Base-by-base conservation (phyloP, 768 basidiomycete species). In the Sporobolomyces roseus region DNA sequence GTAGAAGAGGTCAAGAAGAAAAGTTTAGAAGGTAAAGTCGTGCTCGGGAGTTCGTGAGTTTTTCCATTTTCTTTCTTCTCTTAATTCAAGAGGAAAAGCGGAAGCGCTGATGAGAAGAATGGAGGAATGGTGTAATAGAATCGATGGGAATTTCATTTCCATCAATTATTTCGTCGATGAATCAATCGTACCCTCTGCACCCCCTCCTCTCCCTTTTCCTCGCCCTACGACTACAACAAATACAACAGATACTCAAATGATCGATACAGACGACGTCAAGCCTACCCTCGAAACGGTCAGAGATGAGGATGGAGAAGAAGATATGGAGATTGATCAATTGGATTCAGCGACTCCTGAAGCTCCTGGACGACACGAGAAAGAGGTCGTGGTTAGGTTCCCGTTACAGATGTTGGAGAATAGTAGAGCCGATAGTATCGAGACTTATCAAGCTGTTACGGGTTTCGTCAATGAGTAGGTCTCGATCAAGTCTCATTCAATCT, bases 251-350 rank as follows among this genome's bases (percentile, higher is more conserved):
- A 32, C 23, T 25, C 55, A 43, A 23, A 68, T 63, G 66, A 41
- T 32, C 2, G 45, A 32, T 4, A 17, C 4, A 30, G 70, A 63
- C 29, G 70, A 71, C 25, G 46, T 71, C 70, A 71, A 71, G 56
- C 70, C 70, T 2, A 36, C 48, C 9, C 23, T 71, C 9, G 25
- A 38, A 41, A n/a, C 25, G 8, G 61, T 58, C 23, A 54, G 19
- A 10, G 68, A 61, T n/a, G 33, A 33, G 8, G 61, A 62, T 21
- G 60, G 19, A 10, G 68, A 61, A 30, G 33, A 48, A 29, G 49
- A 48, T 30, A 65, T 48, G 50, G 61, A 71, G 45, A 19, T 63
- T 33, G 68, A 63, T 49, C n/a, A 64, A 51, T 43, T 63, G 35
- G 61, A 33, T 14, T 43, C 61, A 23, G 50, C 61, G 4, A 45